Evolutionary conservation across 306 rosid species (phyloP).

Genomic region (Adenanthera pavonina): DNA sequence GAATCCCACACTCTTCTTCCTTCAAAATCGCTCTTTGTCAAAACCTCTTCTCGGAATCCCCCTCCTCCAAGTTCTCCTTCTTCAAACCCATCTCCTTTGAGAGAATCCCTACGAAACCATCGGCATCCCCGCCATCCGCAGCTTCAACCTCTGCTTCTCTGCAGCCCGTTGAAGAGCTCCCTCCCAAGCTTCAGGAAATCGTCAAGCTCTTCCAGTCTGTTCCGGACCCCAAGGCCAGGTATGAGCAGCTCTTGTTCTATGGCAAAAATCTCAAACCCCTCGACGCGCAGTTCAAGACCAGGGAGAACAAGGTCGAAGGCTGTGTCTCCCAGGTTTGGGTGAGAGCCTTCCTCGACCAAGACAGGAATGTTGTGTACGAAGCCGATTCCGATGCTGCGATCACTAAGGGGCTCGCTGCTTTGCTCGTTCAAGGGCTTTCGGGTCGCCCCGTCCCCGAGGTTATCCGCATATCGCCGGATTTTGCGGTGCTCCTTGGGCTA

Average conservation of each 20-base stretch:
- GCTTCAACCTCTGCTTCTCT: constrained; percentile 53
- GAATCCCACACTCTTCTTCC: constrained; percentile 38
- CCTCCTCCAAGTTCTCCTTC: constrained; percentile 37
- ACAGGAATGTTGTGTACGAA: constrained; percentile 70
- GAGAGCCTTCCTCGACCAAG: constrained; percentile 73
- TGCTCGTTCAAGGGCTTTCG: constrained; percentile 80
- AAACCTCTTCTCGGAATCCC: constrained; percentile 13
- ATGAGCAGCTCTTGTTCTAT: constrained; percentile 88
- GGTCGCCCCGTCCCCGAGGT: constrained; percentile 74
- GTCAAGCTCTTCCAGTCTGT: constrained; percentile 88
- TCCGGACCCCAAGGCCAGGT: constrained; percentile 76
- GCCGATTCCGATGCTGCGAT: constrained; percentile 92
- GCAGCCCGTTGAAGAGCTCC: constrained; percentile 86
- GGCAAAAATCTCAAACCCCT: constrained; percentile 88
- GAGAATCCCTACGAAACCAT: constrained; percentile 46
- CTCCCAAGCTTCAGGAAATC: constrained; percentile 92
- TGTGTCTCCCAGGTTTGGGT: constrained; percentile 99
- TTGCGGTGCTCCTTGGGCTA: constrained; percentile 72
- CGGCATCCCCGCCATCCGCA: constrained; percentile 26
- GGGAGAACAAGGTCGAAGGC: constrained; percentile 84
- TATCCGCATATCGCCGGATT: constrained; percentile 77
- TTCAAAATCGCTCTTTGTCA: constrained; percentile 30
- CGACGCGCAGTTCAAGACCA: constrained; percentile 64
- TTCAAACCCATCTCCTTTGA: constrained; percentile 69
- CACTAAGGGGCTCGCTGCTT: constrained; percentile 91